Evolutionary conservation across 352 stramenopile species (phyloP).

Genomic region (Thraustotheca clavata): DNA sequence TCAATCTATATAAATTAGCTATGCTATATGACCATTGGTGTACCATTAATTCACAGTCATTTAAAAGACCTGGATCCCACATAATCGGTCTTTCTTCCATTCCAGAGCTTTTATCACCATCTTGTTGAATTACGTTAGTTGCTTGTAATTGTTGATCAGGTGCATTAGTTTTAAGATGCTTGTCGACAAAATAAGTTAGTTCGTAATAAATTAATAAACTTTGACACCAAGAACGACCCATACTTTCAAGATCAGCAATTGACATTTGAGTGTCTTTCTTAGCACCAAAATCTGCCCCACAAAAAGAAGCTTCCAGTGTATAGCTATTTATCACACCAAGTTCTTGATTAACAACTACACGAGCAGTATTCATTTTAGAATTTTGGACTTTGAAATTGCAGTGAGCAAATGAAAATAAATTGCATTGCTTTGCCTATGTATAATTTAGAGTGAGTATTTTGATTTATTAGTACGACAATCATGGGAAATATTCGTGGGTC

Average conservation of each 20-base stretch:
- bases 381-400: constrained; percentile 89
- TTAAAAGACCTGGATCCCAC: constrained; percentile 33
- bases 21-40: not conserved
- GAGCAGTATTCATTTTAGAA: constrained; percentile 80
- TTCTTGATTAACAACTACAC: constrained; percentile 86
- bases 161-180: too few species aligned
- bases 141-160: too few species aligned
- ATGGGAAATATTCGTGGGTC: constrained; percentile 72
- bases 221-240: constrained; percentile 63
- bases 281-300: constrained; percentile 60
- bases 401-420: constrained; percentile 68
- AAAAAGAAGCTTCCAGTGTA: constrained; percentile 88
- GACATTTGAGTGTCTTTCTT: constrained; percentile 70
- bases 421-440: constrained; percentile 36
- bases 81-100: not conserved
- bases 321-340: constrained; percentile 79
- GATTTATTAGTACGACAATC: constrained; percentile 32
- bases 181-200: constrained; percentile 6
- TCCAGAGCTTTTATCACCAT: too few species aligned
- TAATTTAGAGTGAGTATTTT: not conserved
- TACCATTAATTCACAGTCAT: constrained; percentile 43
- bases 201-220: constrained; percentile 69
- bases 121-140: too few species aligned
- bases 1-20: constrained; percentile 31
- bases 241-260: constrained; percentile 60